Evolutionary conservation across 2,329 filamentous ascomycete genomes (phyloP).

Genomic region (Fusarium temperatum): DNA sequence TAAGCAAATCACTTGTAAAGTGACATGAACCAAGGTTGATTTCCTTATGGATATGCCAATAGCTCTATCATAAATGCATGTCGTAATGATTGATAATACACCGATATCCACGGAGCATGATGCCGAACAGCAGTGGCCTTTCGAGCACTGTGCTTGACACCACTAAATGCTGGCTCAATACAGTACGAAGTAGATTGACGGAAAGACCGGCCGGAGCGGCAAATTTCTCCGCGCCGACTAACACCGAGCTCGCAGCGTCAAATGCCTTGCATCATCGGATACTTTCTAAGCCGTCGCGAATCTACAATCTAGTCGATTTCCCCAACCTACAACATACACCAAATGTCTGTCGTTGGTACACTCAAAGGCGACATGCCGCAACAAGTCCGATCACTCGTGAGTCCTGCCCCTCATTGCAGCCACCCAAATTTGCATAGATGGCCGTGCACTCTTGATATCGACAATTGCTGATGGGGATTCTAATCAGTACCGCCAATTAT

Average conservation of each 20-base stretch:
- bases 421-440: conserved; percentile 24
- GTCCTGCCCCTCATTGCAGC: conserved; percentile 37
- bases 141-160: background rate
- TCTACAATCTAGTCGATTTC: conserved; percentile 19
- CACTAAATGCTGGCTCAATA: fast-evolving
- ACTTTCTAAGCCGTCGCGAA: conserved; percentile 33
- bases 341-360: conserved; percentile 51
- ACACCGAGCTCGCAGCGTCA: conserved; percentile 43
- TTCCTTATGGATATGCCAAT: background rate
- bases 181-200: background rate
- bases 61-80: background rate
- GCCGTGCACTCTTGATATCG: background rate
- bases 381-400: conserved; percentile 66
- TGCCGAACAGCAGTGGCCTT: background rate
- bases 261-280: conserved; percentile 44
- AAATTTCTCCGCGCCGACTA: conserved; percentile 50
- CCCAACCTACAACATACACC: conserved; percentile 43
- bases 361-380: conserved; percentile 64
- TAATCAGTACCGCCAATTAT: conserved; percentile 84
- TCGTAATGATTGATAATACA: conserved; percentile 5
- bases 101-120: conserved; percentile 7
- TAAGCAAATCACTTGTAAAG: no score
- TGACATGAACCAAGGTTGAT: fast-evolving
- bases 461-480: conserved; percentile 23
- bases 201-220: conserved; percentile 40